A percentile compares a stretch with the other conserved stretches of the same genome.
These are phyloP conservation scores for Pseudogymnoascus sp. DNA, from an alignment of 2,329 filamentous ascomycete genomes.

Conservation along the genomic window DNA sequence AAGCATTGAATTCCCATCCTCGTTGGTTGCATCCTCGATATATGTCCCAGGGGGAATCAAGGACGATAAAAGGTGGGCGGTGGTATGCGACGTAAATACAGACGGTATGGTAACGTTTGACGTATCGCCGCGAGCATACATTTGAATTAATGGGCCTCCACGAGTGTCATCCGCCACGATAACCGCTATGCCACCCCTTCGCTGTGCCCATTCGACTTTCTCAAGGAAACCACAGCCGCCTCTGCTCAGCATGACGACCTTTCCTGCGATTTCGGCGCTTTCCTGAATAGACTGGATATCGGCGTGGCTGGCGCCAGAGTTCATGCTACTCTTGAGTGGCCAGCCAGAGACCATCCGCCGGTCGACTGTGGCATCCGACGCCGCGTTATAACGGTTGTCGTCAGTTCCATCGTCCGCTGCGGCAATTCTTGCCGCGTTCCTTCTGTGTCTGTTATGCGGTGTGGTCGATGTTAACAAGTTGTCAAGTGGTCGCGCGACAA, in stretches of 20 bases:
- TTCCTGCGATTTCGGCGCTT: constrained; percentile 84
- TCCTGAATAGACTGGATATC: constrained; percentile 91
- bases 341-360: background rate
- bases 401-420: constrained; percentile 67
- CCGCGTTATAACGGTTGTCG: constrained; percentile 34
- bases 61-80: constrained; percentile 83
- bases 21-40: constrained; percentile 50
- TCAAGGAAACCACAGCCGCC: constrained; percentile 95
- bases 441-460: constrained; percentile 30
- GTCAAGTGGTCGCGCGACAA: constrained; percentile 6
- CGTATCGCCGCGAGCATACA: constrained; percentile 96
- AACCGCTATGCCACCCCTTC: constrained; percentile 76
- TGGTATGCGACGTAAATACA: constrained; percentile 90
- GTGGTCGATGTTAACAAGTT: constrained; percentile 17
- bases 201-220: constrained; percentile 95
- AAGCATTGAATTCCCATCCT: constrained; percentile 48
- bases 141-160: constrained; percentile 83
- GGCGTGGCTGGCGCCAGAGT: constrained; percentile 44
- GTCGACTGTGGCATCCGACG: background rate
- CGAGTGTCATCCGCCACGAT: constrained; percentile 92
- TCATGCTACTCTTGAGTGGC: constrained; percentile 16
- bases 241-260: constrained; percentile 82
- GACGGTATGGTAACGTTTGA: constrained; percentile 92
- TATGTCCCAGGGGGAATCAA: constrained; percentile 65
- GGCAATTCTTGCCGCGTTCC: constrained; percentile 23